Percentiles rank a stretch among this genome's conserved stretches.
Evolutionary conservation across 1,284 basidiomycete genomes (phyloP).

Genomic region (Amylostereum chailletii): DNA sequence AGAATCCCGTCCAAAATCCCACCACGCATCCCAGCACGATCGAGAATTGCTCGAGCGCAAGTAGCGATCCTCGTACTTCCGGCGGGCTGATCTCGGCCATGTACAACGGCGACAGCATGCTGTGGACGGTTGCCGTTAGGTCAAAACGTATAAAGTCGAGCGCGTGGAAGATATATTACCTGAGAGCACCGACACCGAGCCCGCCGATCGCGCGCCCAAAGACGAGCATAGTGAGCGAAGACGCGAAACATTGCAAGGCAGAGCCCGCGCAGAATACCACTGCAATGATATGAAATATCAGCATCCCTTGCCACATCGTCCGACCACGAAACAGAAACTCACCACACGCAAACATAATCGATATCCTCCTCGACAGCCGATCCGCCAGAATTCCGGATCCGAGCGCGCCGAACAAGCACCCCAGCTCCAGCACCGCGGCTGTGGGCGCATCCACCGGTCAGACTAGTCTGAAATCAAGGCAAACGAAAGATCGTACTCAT

Average conservation of each 20-base stretch:
- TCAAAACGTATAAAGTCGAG: neutral
- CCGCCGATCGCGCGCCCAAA: slow-evolving; percentile 68
- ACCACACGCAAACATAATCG: slow-evolving; percentile 64
- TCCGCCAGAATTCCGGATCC: slow-evolving; percentile 61
- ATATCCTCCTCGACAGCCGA: slow-evolving; percentile 51
- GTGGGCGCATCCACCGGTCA: slow-evolving; percentile 1
- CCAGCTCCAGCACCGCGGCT: slow-evolving; percentile 74
- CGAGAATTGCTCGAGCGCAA: slow-evolving; percentile 72
- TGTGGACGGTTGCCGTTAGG: too few species aligned
- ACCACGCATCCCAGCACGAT: slow-evolving; percentile 73
- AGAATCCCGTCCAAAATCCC: slow-evolving; percentile 76
- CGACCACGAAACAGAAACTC: too few species aligned
- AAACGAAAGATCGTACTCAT: slow-evolving; percentile 48
- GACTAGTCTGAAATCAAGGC: too few species aligned
- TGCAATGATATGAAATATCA: slow-evolving; percentile 17
- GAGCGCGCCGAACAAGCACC: slow-evolving; percentile 65
- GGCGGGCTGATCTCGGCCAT: slow-evolving; percentile 80
- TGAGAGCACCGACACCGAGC: slow-evolving; percentile 71
- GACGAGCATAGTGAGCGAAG: slow-evolving; percentile 46
- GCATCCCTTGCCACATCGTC: too few species aligned
- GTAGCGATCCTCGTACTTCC: slow-evolving; percentile 72
- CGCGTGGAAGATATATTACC: slow-evolving; percentile 27
- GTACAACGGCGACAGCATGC: slow-evolving; percentile 73
- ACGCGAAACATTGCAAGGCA: slow-evolving; percentile 55
- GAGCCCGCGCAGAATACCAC: slow-evolving; percentile 69